Base-by-base conservation (phyloP, 1,139 yeast genomes). In the Blastobotrys apis region DNA sequence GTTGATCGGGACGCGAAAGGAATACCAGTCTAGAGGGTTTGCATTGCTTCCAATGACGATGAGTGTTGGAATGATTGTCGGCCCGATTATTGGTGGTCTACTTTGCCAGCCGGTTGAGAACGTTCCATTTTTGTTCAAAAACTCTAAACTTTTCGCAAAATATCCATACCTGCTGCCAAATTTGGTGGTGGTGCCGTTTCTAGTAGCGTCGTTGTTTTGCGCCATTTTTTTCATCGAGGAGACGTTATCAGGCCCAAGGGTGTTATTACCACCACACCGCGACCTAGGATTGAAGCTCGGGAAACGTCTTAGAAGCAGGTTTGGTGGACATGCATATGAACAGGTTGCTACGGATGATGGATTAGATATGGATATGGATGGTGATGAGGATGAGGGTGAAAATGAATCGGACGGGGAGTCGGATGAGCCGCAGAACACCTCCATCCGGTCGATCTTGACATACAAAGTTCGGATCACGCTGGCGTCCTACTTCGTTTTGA, bases 151-250 rank as follows among this genome's bases (percentile, higher is more conserved):
- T 45, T 62, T 74, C 22, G 57, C 62, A 20, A 62, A 58, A 25
- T 69, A 69, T 54, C 85, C 85, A 0, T 80, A 78, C 55, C 78
- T 82, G 0, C 61, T 79, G 50, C 78, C 83, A 8, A 80, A 80
- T 55, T 56, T 80, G 13, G 75, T 75, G n/a, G 78, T 80, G 15
- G 70, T 79, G 4, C 43, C 62, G 1, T 41, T 60, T 19, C 41
- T 60, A 22, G 21, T 58, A 16, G 39, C 65, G 33, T 72, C 79
- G 21, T 52, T 74, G 29, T 23, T 67, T 2, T 50, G 66, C 33
- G 77, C 66, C 9, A 57, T 72, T 31, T 66, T 80, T 31, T 79
- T 79, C 54, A 58, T 80, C 32, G 81, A 78, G 57, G 86, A 80
- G 58, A 78, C 84, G 0, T 76, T 74, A 52, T 71, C 65, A 17